Percentiles rank a stretch among this genome's conserved stretches.
Evolutionary conservation across 2,329 filamentous ascomycete genomes (phyloP).

Genomic region (Colletotrichum karsti): DNA sequence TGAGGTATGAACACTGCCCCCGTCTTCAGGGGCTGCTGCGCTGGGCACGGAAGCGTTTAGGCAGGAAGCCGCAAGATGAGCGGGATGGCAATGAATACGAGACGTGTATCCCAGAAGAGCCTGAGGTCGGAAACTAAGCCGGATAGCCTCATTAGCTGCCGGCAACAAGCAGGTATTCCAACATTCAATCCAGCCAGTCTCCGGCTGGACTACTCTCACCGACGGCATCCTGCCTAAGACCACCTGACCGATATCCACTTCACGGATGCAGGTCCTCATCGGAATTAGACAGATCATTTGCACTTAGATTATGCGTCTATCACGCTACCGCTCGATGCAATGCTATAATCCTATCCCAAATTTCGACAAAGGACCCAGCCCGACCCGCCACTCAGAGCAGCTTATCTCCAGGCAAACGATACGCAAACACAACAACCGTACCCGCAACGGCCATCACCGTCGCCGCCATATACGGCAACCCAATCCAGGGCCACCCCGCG

Average conservation of each 20-base stretch:
- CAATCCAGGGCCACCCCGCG: slow-evolving; percentile 56
- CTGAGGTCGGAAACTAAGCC: too few species aligned
- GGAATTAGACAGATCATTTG: background rate
- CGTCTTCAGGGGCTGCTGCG: background rate
- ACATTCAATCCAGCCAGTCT: too few species aligned
- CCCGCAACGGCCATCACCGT: slow-evolving; percentile 41
- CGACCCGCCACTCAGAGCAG: background rate
- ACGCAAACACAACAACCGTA: slow-evolving; percentile 38
- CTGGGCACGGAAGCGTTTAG: too few species aligned
- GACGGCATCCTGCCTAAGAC: background rate
- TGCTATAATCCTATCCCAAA: background rate
- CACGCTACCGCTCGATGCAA: background rate
- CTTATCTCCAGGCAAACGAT: slow-evolving; percentile 35
- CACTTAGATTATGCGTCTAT: background rate
- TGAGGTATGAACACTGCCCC: too few species aligned
- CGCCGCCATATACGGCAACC: slow-evolving; percentile 56
- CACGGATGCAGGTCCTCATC: background rate
- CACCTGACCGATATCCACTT: background rate
- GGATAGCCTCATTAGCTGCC: too few species aligned
- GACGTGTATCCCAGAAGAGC: too few species aligned
- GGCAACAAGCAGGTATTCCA: too few species aligned
- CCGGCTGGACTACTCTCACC: background rate
- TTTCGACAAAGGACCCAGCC: too few species aligned
- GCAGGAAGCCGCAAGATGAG: too few species aligned
- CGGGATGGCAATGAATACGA: too few species aligned